Percentiles rank a stretch among this genome's conserved stretches.
phyloP scores from a whole-genome alignment of 306 rosid species.

The Casuarina glauca region DNA sequence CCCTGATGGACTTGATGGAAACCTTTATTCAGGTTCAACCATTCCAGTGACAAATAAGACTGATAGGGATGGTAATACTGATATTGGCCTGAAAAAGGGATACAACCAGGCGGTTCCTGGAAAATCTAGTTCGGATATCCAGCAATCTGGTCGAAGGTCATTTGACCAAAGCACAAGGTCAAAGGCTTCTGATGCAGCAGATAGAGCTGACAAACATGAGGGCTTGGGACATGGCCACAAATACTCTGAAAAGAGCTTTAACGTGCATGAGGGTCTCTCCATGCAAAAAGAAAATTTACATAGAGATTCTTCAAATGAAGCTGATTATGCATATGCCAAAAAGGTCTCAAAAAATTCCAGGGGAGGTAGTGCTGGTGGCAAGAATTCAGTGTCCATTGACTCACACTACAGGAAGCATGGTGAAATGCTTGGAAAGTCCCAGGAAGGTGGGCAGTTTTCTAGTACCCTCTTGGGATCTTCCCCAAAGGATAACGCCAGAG shows the following conservation, averaged over 20 bases:
- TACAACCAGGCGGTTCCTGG: conserved; percentile 50
- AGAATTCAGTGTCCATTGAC: conserved; percentile 46
- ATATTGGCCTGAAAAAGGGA: conserved; percentile 57
- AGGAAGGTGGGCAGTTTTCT: conserved; percentile 53
- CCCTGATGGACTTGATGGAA: conserved; percentile 56
- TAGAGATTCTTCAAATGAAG: conserved; percentile 54
- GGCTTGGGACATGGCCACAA: conserved; percentile 52
- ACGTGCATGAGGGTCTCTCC: conserved; percentile 42
- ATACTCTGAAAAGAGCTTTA: conserved; percentile 55
- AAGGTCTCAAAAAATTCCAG: conserved; percentile 56
- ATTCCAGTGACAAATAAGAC: conserved; percentile 43
- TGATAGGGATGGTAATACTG: conserved; percentile 60
- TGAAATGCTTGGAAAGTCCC: conserved; percentile 52
- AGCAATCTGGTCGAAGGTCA: conserved; percentile 55
- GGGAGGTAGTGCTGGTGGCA: conserved; percentile 61
- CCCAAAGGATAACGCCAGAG: conserved; percentile 47
- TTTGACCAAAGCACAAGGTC: conserved; percentile 49
- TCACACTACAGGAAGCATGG: conserved; percentile 55
- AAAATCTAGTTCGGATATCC: conserved; percentile 59
- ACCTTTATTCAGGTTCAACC: conserved; percentile 45
- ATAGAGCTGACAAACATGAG: conserved; percentile 57
- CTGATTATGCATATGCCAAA: conserved; percentile 46
- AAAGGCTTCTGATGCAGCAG: conserved; percentile 51
- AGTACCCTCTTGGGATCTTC: conserved; percentile 47
- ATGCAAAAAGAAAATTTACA: conserved; percentile 50